phyloP scores from a whole-genome alignment of 2,329 filamentous ascomycete species.

The Cryphonectria radicalis region DNA sequence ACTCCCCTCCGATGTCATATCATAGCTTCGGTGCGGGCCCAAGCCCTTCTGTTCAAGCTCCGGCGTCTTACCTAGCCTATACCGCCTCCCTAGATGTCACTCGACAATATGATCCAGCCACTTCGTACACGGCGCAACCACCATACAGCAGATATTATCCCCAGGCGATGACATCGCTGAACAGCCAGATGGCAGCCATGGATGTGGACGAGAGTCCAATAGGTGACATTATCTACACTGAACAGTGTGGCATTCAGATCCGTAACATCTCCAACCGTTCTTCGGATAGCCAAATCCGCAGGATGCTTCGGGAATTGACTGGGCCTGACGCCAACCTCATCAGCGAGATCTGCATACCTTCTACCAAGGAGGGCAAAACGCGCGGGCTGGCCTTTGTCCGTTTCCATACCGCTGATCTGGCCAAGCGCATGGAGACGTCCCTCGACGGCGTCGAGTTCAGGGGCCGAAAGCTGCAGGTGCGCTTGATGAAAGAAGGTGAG shows the following conservation, averaged over 20 bases:
- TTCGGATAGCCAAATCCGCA: conserved; percentile 26
- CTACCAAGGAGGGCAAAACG: conserved; percentile 22
- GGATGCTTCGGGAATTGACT: conserved; percentile 24
- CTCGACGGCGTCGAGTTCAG: conserved; percentile 28
- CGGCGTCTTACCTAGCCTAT: conserved; percentile 7
- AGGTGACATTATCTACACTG: conserved; percentile 21
- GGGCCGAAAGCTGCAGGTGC: conserved; percentile 25
- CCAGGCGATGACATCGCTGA: conserved; percentile 7
- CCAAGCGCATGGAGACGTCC: conserved; percentile 20
- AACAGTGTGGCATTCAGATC: conserved; percentile 29
- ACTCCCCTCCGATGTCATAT: not conserved
- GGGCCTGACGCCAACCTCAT: conserved; percentile 24
- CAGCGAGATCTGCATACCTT: conserved; percentile 21
- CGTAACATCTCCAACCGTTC: conserved; percentile 27
- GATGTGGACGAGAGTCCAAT: not conserved
- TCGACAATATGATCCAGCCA: conserved; percentile 16
- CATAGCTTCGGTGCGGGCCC: conserved; percentile 17
- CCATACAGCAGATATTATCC: conserved; percentile 24
- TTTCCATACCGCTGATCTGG: conserved; percentile 25
- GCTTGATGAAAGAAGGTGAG: conserved; percentile 29
- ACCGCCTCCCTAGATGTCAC: conserved; percentile 9
- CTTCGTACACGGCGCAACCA: conserved; percentile 25
- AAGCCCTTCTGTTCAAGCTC: not conserved
- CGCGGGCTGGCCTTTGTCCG: conserved; percentile 25
- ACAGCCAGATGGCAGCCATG: conserved; percentile 19